A percentile compares a stretch with the other conserved stretches of the same genome.
phyloP scores from a whole-genome alignment of 768 basidiomycete genomes.

The Tricholoma saponaceum region DNA sequence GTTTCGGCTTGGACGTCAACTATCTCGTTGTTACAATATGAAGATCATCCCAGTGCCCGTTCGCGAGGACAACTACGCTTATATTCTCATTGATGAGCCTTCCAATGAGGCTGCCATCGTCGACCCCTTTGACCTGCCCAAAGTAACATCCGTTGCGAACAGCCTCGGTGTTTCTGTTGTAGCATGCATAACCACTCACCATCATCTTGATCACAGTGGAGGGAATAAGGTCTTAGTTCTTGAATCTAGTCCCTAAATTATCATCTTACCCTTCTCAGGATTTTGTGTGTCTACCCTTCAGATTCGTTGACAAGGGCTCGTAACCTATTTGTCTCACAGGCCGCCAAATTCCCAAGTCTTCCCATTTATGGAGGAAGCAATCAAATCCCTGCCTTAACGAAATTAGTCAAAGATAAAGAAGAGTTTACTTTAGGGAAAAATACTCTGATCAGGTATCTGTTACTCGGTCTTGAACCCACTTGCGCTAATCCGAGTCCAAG shows the following conservation, averaged over 20 bases:
- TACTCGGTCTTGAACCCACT: background rate
- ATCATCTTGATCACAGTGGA: slow-evolving; percentile 86
- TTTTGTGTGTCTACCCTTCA: slow-evolving; percentile 40
- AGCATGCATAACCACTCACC: slow-evolving; percentile 85
- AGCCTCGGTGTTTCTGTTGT: slow-evolving; percentile 60
- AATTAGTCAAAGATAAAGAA: slow-evolving; percentile 77
- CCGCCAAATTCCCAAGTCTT: slow-evolving; percentile 38
- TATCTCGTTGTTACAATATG: slow-evolving; percentile 41
- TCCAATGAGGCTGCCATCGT: slow-evolving; percentile 71
- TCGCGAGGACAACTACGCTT: slow-evolving; percentile 81
- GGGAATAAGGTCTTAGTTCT: slow-evolving; percentile 66
- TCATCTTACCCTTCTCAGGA: slow-evolving; percentile 26
- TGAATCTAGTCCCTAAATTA: background rate
- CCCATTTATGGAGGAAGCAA: slow-evolving; percentile 82
- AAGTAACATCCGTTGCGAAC: slow-evolving; percentile 60
- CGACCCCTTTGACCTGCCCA: slow-evolving; percentile 75
- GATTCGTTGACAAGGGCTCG: background rate
- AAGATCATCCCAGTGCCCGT: slow-evolving; percentile 76
- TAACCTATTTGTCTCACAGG: slow-evolving; percentile 24
- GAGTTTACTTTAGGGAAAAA: slow-evolving; percentile 70
- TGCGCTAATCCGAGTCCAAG: slow-evolving; percentile 30
- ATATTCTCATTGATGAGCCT: slow-evolving; percentile 69
- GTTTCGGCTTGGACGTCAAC: slow-evolving; percentile 13
- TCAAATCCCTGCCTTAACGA: slow-evolving; percentile 60
- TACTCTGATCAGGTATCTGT: slow-evolving; percentile 51